phyloP scores from a whole-genome alignment of 2,329 filamentous ascomycete species.

The Thielaviopsis ethacetica region DNA sequence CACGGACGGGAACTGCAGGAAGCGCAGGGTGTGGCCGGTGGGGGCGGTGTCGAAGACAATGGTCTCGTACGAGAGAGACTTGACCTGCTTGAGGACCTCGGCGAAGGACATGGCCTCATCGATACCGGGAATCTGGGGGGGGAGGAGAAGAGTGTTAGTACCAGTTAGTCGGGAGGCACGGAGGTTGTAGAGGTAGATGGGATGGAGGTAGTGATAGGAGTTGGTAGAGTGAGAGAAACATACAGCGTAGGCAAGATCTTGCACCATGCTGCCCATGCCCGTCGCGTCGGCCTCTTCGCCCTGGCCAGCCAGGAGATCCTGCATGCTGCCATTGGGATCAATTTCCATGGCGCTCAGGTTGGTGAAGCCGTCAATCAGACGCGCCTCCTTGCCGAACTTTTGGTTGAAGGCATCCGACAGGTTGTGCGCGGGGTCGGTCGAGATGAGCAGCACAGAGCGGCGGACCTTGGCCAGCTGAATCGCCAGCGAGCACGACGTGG shows the following conservation, averaged over 20 bases:
- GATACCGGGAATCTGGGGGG: constrained; percentile 77
- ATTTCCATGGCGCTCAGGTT: constrained; percentile 99
- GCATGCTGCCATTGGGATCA: constrained; percentile 93
- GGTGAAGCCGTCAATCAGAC: constrained; percentile 76
- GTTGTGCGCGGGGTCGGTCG: constrained; percentile 96
- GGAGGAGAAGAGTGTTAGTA: neutral
- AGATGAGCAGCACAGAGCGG: constrained; percentile 92
- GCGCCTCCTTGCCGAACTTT: constrained; percentile 98
- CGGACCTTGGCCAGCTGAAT: constrained; percentile 93
- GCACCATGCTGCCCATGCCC: constrained; percentile 87
- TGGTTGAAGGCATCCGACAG: constrained; percentile 94
- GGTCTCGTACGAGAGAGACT: constrained; percentile 94
- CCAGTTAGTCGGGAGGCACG: neutral
- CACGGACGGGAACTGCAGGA: constrained; percentile 94
- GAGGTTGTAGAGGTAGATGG: neutral
- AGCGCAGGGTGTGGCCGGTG: constrained; percentile 93
- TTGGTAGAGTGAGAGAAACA: constrained; percentile 18
- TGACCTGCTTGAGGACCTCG: constrained; percentile 97
- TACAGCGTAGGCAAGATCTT: constrained; percentile 91
- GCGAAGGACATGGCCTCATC: constrained; percentile 99
- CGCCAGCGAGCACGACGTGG: constrained; percentile 95
- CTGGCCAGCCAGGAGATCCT: constrained; percentile 70
- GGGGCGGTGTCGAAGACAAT: constrained; percentile 99
- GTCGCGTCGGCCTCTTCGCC: constrained; percentile 55
- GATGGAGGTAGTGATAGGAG: neutral